Percentiles rank a stretch among this genome's conserved stretches.
Evolutionary conservation across 2,329 filamentous ascomycete species (phyloP).

Genomic region (Colletotrichum euphorbiae): DNA sequence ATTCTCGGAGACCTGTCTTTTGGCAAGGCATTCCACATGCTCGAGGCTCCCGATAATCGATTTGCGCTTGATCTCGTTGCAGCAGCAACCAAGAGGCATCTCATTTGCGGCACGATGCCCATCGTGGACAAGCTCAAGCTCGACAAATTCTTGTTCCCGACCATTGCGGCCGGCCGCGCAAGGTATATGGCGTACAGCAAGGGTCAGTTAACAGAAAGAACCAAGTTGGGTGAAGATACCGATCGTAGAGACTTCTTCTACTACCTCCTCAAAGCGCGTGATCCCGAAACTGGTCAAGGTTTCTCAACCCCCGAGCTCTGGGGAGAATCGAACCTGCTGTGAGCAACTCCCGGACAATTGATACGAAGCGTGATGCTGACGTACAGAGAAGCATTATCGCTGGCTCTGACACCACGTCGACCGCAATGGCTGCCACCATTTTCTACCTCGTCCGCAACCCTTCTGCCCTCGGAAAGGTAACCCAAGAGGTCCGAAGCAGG

Average conservation of each 20-base stretch:
- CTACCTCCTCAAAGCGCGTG: slow-evolving; percentile 77
- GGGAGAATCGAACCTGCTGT: slow-evolving; percentile 77
- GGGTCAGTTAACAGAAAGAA: slow-evolving; percentile 73
- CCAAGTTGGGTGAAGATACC: slow-evolving; percentile 72
- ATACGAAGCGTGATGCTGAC: neutral
- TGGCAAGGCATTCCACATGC: slow-evolving; percentile 72
- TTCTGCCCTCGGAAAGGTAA: slow-evolving; percentile 58
- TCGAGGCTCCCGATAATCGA: slow-evolving; percentile 69
- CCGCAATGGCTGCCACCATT: slow-evolving; percentile 71
- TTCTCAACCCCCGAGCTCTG: slow-evolving; percentile 75
- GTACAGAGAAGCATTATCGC: slow-evolving; percentile 68
- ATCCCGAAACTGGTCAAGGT: slow-evolving; percentile 76
- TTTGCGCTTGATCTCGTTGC: slow-evolving; percentile 76
- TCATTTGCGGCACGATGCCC: slow-evolving; percentile 81
- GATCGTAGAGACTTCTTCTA: slow-evolving; percentile 82
- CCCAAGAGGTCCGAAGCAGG: slow-evolving; percentile 62
- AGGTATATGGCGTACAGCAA: slow-evolving; percentile 79
- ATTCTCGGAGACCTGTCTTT: slow-evolving; percentile 71
- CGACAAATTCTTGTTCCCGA: slow-evolving; percentile 75
- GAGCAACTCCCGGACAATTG: slow-evolving; percentile 42
- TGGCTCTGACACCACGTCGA: slow-evolving; percentile 78
- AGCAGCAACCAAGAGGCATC: slow-evolving; percentile 74
- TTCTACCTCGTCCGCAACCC: slow-evolving; percentile 71
- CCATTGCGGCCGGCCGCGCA: slow-evolving; percentile 73
- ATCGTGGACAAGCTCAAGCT: slow-evolving; percentile 73